phyloP scores from a whole-genome alignment of 768 basidiomycete species.

The Tricholoma flavovirens region DNA sequence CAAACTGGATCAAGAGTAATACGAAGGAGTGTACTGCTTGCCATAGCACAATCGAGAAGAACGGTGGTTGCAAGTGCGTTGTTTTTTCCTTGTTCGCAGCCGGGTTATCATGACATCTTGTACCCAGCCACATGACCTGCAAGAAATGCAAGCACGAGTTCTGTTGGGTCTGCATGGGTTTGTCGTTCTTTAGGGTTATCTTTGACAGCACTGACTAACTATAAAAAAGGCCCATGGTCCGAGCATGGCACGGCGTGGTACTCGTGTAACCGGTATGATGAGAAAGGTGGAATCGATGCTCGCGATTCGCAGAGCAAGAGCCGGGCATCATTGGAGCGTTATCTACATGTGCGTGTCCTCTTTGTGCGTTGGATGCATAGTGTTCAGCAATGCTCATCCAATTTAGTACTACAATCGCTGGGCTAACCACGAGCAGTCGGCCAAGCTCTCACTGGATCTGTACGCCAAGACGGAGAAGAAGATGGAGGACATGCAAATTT shows the following conservation, averaged over 20 bases:
- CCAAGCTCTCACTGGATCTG: slow-evolving; percentile 88
- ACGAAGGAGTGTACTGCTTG: slow-evolving; percentile 98
- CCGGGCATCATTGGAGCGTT: slow-evolving; percentile 88
- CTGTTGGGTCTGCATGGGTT: slow-evolving; percentile 99
- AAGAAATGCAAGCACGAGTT: slow-evolving; percentile 99
- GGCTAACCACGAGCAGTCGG: slow-evolving; percentile 99
- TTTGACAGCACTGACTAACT: slow-evolving; percentile 12
- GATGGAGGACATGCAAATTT: slow-evolving; percentile 99
- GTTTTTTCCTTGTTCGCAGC: slow-evolving; percentile 4
- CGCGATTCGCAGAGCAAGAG: slow-evolving; percentile 89
- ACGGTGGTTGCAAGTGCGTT: slow-evolving; percentile 98
- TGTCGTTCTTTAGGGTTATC: slow-evolving; percentile 11
- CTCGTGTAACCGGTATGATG: slow-evolving; percentile 96
- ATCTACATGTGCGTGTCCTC: slow-evolving; percentile 74
- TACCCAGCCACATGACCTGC: slow-evolving; percentile 94
- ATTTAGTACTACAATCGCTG: slow-evolving; percentile 97
- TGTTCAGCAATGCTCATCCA: slow-evolving; percentile 5
- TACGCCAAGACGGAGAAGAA: slow-evolving; percentile 98
- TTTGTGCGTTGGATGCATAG: background rate
- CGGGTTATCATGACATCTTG: background rate
- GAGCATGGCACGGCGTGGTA: slow-evolving; percentile 98
- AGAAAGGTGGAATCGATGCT: slow-evolving; percentile 81
- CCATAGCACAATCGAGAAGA: slow-evolving; percentile 99
- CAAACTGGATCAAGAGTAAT: slow-evolving; percentile 99
- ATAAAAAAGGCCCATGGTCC: slow-evolving; percentile 77